A percentile compares a stretch with the other conserved stretches of the same genome.
Conservation (phyloP, 1,284 basidiomycete species). For the Moniliophthora roreri region DNA sequence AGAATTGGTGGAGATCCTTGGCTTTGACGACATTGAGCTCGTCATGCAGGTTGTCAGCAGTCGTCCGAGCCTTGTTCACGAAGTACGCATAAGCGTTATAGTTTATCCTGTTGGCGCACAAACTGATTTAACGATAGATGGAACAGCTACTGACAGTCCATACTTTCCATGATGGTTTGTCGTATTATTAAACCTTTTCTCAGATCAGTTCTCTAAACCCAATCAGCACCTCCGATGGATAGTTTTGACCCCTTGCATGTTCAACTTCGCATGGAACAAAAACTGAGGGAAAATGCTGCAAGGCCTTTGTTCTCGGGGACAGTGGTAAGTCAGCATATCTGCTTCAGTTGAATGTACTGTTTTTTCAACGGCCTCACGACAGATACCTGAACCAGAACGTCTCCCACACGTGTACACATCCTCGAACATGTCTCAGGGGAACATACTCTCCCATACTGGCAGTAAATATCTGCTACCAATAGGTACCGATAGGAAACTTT, state of each 20-base stretch:
- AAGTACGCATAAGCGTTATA: slow-evolving; percentile 33
- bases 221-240: slow-evolving; percentile 16
- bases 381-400: slow-evolving; percentile 60
- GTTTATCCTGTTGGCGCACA: slow-evolving; percentile 1
- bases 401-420: slow-evolving; percentile 94
- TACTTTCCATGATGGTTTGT: background rate
- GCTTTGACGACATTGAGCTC: slow-evolving; percentile 82
- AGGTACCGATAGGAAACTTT: slow-evolving; percentile 72
- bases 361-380: no score
- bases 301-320: slow-evolving; percentile 66
- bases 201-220: background rate
- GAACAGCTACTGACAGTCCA: background rate
- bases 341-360: no score
- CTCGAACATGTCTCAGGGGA: slow-evolving; percentile 56
- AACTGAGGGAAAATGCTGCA: slow-evolving; percentile 62
- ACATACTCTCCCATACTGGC: slow-evolving; percentile 73
- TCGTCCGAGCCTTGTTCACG: slow-evolving; percentile 38
- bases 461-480: slow-evolving; percentile 81
- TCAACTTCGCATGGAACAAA: slow-evolving; percentile 64
- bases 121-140: slow-evolving; percentile 6
- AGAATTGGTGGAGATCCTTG: slow-evolving; percentile 81
- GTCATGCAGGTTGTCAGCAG: slow-evolving; percentile 56
- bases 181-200: slow-evolving; percentile 3
- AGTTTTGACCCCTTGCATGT: slow-evolving; percentile 55
- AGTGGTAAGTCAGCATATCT: slow-evolving; percentile 59